Base-by-base conservation (phyloP, 108 stramenopile genomes). In the Cyclostephanos invisitatus region DNA sequence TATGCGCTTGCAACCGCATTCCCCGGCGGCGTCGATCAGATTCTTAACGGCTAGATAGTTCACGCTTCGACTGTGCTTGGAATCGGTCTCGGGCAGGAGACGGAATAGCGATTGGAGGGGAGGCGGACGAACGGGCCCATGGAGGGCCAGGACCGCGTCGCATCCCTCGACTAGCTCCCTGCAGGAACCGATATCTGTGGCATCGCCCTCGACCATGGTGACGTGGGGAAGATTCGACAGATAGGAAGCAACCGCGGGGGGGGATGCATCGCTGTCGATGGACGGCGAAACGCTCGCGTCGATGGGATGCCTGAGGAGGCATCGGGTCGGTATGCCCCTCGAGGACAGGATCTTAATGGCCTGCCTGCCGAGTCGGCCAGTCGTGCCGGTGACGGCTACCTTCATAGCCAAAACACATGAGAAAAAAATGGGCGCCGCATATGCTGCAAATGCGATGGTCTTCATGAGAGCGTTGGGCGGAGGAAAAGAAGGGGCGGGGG, bases 1-100 rank as follows among this genome's bases (percentile, higher is more conserved):
- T 46, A 92, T 85, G 1, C 82, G 75, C 44, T 77, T 76, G 54
- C 85, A 83, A 29, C 27, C 36, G 15, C 70, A 55, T 48, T 66
- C 56, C 36, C 65, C 63, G 2, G 67, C 74, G 9, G 82, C 88
- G 28, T 76, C 42, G 7, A 89, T 77, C 47, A 92, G 29, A 72
- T 84, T 86, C 55, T 80, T 57, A n/a, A 89, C 79, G 35, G 84
- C 85, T 29, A 80, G 37, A 68, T 89, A 92, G 60, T 92, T 92
- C 57, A 92, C 74, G 50, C 79, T 78, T 37, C 82, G 81, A 61
- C 88, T 80, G 67, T 92, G 91, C 7, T 48, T 76, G 8, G 82
- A 72, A 63, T 85, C 84, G 10, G 78, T 65, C 66, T 83, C 83
- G 4, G 72, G 60, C 7, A 67, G 62, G 37, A 83, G 68, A 1